Evolutionary conservation across 768 basidiomycete genomes (phyloP).

Genomic region (Baorangia bicolor): DNA sequence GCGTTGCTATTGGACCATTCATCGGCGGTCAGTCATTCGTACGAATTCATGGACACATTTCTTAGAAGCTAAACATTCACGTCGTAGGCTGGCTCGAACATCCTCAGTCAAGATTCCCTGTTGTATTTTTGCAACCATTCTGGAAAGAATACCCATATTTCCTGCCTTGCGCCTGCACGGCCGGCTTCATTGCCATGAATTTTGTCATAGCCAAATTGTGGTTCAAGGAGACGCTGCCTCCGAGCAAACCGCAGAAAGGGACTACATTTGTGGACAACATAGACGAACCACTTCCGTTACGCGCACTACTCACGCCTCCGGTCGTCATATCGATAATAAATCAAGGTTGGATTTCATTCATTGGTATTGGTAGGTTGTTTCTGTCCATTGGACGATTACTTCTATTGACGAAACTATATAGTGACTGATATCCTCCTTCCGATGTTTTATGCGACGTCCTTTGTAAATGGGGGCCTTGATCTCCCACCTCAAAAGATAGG

Average conservation of each 20-base stretch:
- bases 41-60: neutral
- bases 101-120: conserved; percentile 49
- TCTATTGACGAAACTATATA: neutral
- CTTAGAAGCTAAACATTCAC: neutral
- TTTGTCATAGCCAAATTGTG: conserved; percentile 9
- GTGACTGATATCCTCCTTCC: neutral
- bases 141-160: conserved; percentile 49
- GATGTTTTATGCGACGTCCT: neutral
- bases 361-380: neutral
- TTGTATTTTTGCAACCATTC: conserved; percentile 43
- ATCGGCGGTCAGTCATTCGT: neutral
- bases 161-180: conserved; percentile 36
- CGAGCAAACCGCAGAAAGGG: neutral
- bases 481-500: neutral
- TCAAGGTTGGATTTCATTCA: neutral
- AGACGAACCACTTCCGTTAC: neutral
- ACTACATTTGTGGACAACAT: neutral
- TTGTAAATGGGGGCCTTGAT: neutral
- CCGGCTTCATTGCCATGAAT: conserved; percentile 1
- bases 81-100: neutral
- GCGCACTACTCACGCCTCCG: neutral
- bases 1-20: neutral
- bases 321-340: neutral
- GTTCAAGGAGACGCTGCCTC: conserved; percentile 13
- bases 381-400: neutral